Base-by-base conservation (phyloP, 2,329 filamentous ascomycete species). In the Aspergillus tamarii region DNA sequence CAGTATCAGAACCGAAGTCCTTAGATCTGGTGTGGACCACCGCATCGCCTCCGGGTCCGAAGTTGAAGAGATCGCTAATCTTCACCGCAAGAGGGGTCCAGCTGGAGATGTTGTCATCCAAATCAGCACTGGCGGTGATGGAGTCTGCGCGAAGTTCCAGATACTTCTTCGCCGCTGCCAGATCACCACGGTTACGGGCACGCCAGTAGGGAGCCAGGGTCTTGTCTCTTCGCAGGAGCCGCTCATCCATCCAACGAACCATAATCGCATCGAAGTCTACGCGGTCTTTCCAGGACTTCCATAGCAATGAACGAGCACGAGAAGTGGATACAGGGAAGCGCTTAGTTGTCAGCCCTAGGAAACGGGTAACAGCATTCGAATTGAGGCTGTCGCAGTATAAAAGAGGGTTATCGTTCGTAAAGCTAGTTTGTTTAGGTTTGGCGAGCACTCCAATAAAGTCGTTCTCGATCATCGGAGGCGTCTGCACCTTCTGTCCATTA, bases 401-500 rank as follows among this genome's bases (percentile, higher is more conserved):
- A 4, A 87, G 77, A 12, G 84, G 84, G 61, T 87, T 84, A 66
- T 87, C 84, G 66, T 82, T 77, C 10, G 81, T 77, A 65, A 83
- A 82, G 64, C 76, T 79, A 39, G 75, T 79, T 54, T 76, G 71
- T 36, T 70, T 75, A 0, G 81, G 81, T 67, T 83, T 83, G 46
- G 77, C 71, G 0, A 83, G 73, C 5, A 83, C 77, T 10, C 72
- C 74, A 19, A 83, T 70, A 64, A 76, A 78, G 65, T 83, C 81
- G 52, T 83, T 77, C 43, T 81, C 80, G 60, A 87, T 86, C 79
- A 86, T 83, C n/a, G 82, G 78, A 6, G 84, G 84, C 2, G 84
- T 86, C 55, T 83, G 80, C 3, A 85, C 78, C 39, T 77, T 73
- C 55, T 81, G 73, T 9, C 84, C 84, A 63, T 86, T 86, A 10